Conservation (phyloP, 768 basidiomycete genomes). For the Xerocomellus intermedius region DNA sequence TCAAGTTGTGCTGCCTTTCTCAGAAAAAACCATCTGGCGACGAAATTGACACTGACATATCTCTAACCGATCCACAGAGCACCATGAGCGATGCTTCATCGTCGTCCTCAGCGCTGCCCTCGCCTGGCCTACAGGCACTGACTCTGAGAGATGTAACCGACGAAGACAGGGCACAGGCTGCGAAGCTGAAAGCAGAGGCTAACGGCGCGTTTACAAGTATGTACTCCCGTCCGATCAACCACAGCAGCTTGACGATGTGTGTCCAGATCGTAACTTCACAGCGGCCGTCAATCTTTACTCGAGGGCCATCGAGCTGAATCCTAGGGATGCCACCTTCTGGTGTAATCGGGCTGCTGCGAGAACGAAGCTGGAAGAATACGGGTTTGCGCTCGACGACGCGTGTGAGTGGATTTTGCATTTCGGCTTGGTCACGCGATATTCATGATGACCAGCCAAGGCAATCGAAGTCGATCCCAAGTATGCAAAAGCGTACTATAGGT, state of each 20-base stretch:
- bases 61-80: slow-evolving; percentile 2
- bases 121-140: slow-evolving; percentile 55
- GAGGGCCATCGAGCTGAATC: slow-evolving; percentile 83
- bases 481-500: slow-evolving; percentile 88
- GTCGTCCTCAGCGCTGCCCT: slow-evolving; percentile 40
- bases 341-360: slow-evolving; percentile 92
- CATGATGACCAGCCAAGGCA: slow-evolving; percentile 59
- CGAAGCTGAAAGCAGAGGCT: slow-evolving; percentile 75
- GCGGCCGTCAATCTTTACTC: slow-evolving; percentile 78
- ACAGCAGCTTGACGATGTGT: background rate
- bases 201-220: slow-evolving; percentile 83
- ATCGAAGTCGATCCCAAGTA: slow-evolving; percentile 87
- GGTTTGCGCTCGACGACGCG: slow-evolving; percentile 86
- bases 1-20: slow-evolving; percentile 14
- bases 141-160: slow-evolving; percentile 62
- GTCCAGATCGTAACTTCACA: slow-evolving; percentile 70
- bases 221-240: background rate
- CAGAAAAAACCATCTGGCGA: slow-evolving; percentile 3
- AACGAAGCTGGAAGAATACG: slow-evolving; percentile 92
- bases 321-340: slow-evolving; percentile 85
- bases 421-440: slow-evolving; percentile 13
- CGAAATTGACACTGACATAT: background rate
- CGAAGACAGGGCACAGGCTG: slow-evolving; percentile 65
- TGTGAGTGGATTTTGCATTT: slow-evolving; percentile 48
- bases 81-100: slow-evolving; percentile 26